Base-by-base conservation (phyloP, 2,329 filamentous ascomycete species). In the Chaetomium olivaceum region DNA sequence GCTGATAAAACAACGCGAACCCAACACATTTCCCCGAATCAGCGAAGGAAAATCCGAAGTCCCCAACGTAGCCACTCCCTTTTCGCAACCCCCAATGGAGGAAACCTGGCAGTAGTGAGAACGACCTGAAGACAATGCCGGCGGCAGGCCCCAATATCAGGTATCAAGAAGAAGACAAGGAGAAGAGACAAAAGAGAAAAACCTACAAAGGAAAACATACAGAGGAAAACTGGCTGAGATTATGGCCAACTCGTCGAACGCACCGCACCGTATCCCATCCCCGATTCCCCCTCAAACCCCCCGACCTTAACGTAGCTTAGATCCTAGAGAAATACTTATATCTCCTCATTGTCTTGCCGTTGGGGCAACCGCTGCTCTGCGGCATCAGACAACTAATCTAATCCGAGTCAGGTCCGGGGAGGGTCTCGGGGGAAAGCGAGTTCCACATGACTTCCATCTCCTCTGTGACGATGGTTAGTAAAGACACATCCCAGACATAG, bases 371-470 rank as follows among this genome's bases (percentile, higher is more conserved):
- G 33, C 11, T 36, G 9, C 33, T 36, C 33, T 12, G 33, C 33
- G 8, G 33, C 9, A 12, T 12, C 33, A 12, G 33, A 36, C 33
- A 36, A 36, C 8, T 12, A 36, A 36, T 9, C 27, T 62, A 63
- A 23, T 63, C 65, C 33, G 65, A 61, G 21, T 66, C 64, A 4
- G 55, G 50, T 21, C 57, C 64, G 2, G 61, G 61, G 9, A 67
- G 58, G 1, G 58, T 67, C 61, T 63, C 58, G 4, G 65, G 65
- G 11, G 31, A 21, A n/a, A 61, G 27, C 8, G 43, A 33, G 21
- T 58, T 31, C 65, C 65, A 67, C 23, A 11, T 62, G n/a, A 2
- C 3, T 14, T 67, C 57, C 16, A 67, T 67, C 4, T 25, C 7
- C 5, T 61, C 64, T 67, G 52, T 9, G 5, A 19, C 19, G 5